Evolutionary conservation across 2,329 filamentous ascomycete species (phyloP).

Genomic region (Orbilia quercus): DNA sequence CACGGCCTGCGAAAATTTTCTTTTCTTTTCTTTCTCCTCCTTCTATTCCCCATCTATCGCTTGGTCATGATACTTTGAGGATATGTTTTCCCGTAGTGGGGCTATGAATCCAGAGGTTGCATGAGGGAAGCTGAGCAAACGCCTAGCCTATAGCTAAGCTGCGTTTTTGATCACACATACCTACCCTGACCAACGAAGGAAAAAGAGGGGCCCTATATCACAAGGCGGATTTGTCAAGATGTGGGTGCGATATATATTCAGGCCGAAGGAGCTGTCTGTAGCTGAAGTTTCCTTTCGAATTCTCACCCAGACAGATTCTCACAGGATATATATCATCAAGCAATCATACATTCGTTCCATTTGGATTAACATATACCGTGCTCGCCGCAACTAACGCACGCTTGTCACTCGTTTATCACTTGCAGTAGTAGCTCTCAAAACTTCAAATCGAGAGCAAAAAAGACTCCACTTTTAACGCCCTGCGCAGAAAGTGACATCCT

Average conservation of each 20-base stretch:
- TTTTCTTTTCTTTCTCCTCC: no score
- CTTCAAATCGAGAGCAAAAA: neutral
- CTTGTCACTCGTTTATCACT: slow-evolving; percentile 31
- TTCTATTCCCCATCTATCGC: no score
- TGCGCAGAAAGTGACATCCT: slow-evolving; percentile 40
- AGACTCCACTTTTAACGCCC: slow-evolving; percentile 12
- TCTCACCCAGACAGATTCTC: neutral
- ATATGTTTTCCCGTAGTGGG: slow-evolving; percentile 42
- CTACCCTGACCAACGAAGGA: slow-evolving; percentile 33
- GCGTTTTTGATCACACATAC: slow-evolving; percentile 50
- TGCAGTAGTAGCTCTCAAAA: neutral
- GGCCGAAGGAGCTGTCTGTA: slow-evolving; percentile 18
- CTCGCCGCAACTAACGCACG: no score
- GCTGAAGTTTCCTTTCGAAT: slow-evolving; percentile 6
- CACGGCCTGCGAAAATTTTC: slow-evolving; percentile 47
- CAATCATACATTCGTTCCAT: slow-evolving; percentile 34
- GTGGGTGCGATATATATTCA: slow-evolving; percentile 34
- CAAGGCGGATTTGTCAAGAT: slow-evolving; percentile 45
- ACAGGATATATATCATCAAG: slow-evolving; percentile 15
- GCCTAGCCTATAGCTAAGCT: no score
- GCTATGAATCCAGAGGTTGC: slow-evolving; percentile 46
- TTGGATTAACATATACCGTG: slow-evolving; percentile 6
- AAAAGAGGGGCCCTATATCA: slow-evolving; percentile 17
- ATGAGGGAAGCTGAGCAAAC: slow-evolving; percentile 43
- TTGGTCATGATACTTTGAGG: slow-evolving; percentile 27